Base-by-base conservation (phyloP, 352 stramenopile genomes). In the Pythium sukuiense region DNA sequence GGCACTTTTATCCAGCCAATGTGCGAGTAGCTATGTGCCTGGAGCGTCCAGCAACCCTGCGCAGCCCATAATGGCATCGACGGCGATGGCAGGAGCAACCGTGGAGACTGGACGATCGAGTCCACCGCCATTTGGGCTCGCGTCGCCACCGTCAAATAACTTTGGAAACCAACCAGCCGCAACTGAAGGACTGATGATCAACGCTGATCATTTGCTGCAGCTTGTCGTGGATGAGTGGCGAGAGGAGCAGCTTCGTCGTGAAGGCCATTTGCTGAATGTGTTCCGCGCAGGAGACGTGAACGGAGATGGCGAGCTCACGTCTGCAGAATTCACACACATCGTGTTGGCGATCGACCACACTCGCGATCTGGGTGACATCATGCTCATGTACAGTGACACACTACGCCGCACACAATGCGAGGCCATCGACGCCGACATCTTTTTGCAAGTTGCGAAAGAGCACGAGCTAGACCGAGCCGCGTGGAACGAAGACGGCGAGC, bases 351-450 rank as follows among this genome's bases (percentile, higher is more conserved):
- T 94, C 64, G 86, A 95, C 65, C 77, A 79, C 20, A 76, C 74
- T 2, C 75, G 83, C 0, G 83, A 93, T 26, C 55, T 85, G 0
- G 81, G 71, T 20, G 86, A 93, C 35, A 85, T 93, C 33, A 55
- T 95, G 30, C 70, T 91, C 30, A 90, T 95, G 82, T 93, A 91
- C 72, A 89, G 79, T 60, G 86, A 95, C 52, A 92, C 86, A 3
- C 46, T 95, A 50, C 78, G 83, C 1, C 79, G 85, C 35, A 92
- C 83, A 0, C 37, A 85, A 39, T 86, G 74, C 46, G 76, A 87
- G 16, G 66, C 76, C 13, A 79, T 92, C 39, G 71, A 84, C 60
- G 67, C 81, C 0, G 70, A 90, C 13, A 72, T 85, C 6, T 93
- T 94, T 48, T 60, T 93, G 16, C 78, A 89, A 58, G 83, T 94